Base-by-base conservation (phyloP, 768 basidiomycete genomes). In the Boletus tomentosulus region DNA sequence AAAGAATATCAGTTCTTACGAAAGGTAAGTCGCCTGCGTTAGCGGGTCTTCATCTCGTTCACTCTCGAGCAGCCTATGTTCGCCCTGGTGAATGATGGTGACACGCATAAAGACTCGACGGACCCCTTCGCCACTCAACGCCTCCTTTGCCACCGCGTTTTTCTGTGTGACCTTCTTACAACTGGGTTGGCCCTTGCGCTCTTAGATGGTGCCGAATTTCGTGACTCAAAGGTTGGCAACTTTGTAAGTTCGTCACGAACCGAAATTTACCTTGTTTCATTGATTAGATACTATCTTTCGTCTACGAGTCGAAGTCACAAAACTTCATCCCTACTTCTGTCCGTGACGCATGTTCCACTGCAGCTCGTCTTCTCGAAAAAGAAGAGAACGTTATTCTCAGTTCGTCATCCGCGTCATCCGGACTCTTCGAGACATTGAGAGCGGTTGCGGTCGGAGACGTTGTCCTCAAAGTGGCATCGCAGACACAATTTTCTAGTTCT, bases 31-130 rank as follows among this genome's bases (percentile, higher is more conserved):
- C 42, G n/a, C 11, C 6, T 28, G 3, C 2, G 5, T 6, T 10
- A 4, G 7, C 10, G 31, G 31, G 31, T 45, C 5, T 35, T 11
- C 38, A 33, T 28, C 38, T 25, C 31, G 15, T 55, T 68, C 41
- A 72, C 45, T 6, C 3, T 38, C 8, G 13, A 33, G 30, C 55
- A 86, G 83, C 86, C 87, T 1, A 85, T 88, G 84, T 86, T 86
- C 52, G 73, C 80, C 28, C 71, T 88, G 68, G 69, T 74, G 19
- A 78, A 80, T 54, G 84, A 84, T 50, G 84, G 82, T 8, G 79
- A 75, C 8, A 53, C 64, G 8, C 56, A 58, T 22, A 39, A 46
- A 6, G 49, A 50, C 24, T 59, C 42, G 43, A 19, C 15, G 1
- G 58, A 58, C 24, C 39, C 52, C 22, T 54, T 62, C 10, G 49